Percentiles rank a stretch among this genome's conserved stretches.
phyloP scores from a whole-genome alignment of 78 protist species.

The Cavenderia fasciculata region DNA sequence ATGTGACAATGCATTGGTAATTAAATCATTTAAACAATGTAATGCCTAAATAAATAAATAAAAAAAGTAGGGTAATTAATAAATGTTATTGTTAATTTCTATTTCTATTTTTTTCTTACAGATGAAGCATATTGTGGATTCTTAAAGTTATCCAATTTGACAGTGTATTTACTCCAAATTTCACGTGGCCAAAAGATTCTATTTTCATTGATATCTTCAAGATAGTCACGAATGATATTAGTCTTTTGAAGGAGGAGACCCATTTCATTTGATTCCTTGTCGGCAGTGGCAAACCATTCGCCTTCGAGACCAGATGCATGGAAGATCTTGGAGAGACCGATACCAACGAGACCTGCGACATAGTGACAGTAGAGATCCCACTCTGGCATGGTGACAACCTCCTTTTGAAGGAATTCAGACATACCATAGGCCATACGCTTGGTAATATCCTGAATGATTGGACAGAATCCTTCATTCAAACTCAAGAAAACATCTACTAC shows the following conservation, averaged over 20 bases:
- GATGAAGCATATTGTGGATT: conserved; percentile 16
- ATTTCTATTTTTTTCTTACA: conserved; percentile 16
- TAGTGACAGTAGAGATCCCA: conserved; percentile 96
- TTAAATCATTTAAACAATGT: conserved; percentile 91
- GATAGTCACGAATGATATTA: conserved; percentile 96
- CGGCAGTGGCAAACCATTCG: conserved; percentile 64
- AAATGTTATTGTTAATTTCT: conserved; percentile 1
- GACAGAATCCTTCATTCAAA: conserved; percentile 69
- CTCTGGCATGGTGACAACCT: conserved; percentile 80
- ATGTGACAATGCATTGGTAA: conserved; percentile 92
- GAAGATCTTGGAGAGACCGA: conserved; percentile 92
- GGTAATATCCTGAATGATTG: conserved; percentile 90
- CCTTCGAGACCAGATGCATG: conserved; percentile 87
- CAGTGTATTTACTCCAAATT: conserved; percentile 73
- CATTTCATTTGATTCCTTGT: conserved; percentile 88
- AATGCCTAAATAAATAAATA: conserved; percentile 68
- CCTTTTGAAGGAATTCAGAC: conserved; percentile 77
- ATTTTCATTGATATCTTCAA: conserved; percentile 91
- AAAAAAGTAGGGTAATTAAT: neutral
- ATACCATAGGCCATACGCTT: conserved; percentile 93
- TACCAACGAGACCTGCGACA: conserved; percentile 98
- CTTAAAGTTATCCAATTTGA: conserved; percentile 45
- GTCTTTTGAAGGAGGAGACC: conserved; percentile 97
- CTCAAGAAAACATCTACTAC: conserved; percentile 64
- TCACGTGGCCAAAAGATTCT: conserved; percentile 96